Evolutionary conservation across 257 asterid genomes (phyloP), one percentile per base, ranked within the genome.

Genomic region (Primulina tabacum): DNA sequence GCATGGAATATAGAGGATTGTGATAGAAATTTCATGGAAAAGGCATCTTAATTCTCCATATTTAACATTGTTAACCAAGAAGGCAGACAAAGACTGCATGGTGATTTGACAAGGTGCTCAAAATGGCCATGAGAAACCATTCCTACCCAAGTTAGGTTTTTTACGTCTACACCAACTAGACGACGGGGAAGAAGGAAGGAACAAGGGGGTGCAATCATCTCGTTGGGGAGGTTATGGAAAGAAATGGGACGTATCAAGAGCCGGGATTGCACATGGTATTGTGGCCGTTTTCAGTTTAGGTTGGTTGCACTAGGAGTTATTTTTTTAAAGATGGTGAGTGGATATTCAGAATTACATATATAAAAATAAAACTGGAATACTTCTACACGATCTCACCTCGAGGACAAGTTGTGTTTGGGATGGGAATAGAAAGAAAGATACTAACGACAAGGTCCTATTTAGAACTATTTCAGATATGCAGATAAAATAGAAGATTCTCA

Each of bases 61-160:
- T 1, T 65, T 33, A 43, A 64, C 40, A 56, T 10, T 30, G 57
- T 62, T 40, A 68, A 67, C 69, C 40, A 75, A 33, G 38, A 69
- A 73, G 35, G 11, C 69, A 65, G 47, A 67, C 52, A 76, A 4
- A 52, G 10, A 59, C 14, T 38, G 35, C 32, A 20, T 58, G 29
- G 26, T 63, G 67, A 38, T 28, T 29, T 17, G 10, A 29, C n/a
- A 53, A 20, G 40, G 62, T 20, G 20, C 61, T 52, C 61, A 37
- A 24, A 28, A 21, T 65, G 26, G 56, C 20, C 18, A 56, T 71
- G 14, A 69, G 30, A 21, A 17, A 24, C 57, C 2, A 35, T 26
- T 64, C 60, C 35, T 7, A 37, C 55, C 55, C 55, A 47, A 12
- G 18, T 47, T 12, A 12, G 18, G 55, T 47, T 14, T 47, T 2